Evolutionary conservation across 768 basidiomycete genomes (phyloP), one percentile per base, ranked within the genome.

Genomic region (Termitomyces sp.): DNA sequence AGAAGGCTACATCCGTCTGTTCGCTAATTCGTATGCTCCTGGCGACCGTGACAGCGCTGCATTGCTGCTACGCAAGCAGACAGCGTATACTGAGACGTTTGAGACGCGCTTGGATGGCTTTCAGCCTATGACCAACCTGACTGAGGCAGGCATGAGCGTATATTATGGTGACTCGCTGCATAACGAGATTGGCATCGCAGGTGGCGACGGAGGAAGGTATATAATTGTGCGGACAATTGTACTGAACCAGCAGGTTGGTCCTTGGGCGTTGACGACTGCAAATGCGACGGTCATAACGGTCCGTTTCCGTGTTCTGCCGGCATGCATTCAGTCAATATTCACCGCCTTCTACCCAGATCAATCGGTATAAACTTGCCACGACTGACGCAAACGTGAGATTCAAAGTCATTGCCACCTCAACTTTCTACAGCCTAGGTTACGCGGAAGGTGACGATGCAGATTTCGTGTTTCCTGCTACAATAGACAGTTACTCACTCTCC

Each of bases 151-250:
- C 0, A 59, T 70, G 19, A 72, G 62, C 17, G 62, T 72, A 3
- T 73, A 71, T 40, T 73, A 73, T 37, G 68, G 70, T 11, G 72
- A 74, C 55, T 57, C 61, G 17, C 58, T 73, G 53, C 73, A 75
- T 56, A 71, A 72, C 57, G 73, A 74, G 54, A 70, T 75, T 40
- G 71, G 62, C 0, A 56, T 75, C 0, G 49, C 62, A 4, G 70
- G 71, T 12, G 63, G 48, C 34, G 41, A 46, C 10, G 60, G 59
- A 3, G 64, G 56, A 30, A 56, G 28, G 26, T 63, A 57, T 47
- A 60, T 74, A 30, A 56, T 71, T 12, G 62, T 69, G n/a, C 58
- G 74, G 46, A 67, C 63, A 21, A 68, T 65, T 34, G 58, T 61
- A 9, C 65, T 68, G 47, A 69, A 67, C 6, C 46, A 58, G 19